Base-by-base conservation (phyloP, 257 asterid genomes). In the Sherardia arvensis region DNA sequence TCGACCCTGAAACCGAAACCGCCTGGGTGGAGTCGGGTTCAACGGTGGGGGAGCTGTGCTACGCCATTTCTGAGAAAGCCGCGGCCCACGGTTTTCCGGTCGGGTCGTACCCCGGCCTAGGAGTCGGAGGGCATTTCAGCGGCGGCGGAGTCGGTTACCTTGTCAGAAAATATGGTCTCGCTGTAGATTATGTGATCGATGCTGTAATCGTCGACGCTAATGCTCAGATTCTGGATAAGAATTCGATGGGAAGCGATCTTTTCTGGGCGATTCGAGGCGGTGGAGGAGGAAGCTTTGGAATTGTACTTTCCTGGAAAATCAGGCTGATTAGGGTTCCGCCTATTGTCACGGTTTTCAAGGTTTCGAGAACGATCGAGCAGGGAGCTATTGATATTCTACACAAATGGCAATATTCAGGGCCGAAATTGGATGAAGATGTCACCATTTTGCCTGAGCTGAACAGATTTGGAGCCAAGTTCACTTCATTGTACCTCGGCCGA, bases 61-160 rank as follows among this genome's bases (percentile, higher is more conserved):
- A 85, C 34, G 53, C 53, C 47, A 72, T 85, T 4, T 70, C 81
- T 1, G 45, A 9, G 66, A 22, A 15, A 22, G 40, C 23, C 18
- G 23, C 32, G 2, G n/a, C 40, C 8, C 66, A 40, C 20, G 54
- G 54, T 2, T 36, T 62, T 17, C 54, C 33, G 3, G 34, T 22
- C 23, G 54, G 66, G 14, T 15, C 49, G 5, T 8, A 1, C 8
- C 66, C 1, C 69, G 80, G 78, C 21, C 75, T 83, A 0, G 90
- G 87, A 53, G 64, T 83, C 1, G 90, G 94, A 2, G 87, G 85
- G 3, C 89, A 83, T 57, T 43, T 85, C 47, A 80, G 85, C 22
- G 89, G 93, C 10, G 87, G 84, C 7, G 94, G 87, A 6, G 57
- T 77, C 27, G 90, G 90, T 57, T 81, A 22, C 85, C 87, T 38